Evolutionary conservation across 805 yeast genomes (phyloP).

Genomic region (Candida anglica): DNA sequence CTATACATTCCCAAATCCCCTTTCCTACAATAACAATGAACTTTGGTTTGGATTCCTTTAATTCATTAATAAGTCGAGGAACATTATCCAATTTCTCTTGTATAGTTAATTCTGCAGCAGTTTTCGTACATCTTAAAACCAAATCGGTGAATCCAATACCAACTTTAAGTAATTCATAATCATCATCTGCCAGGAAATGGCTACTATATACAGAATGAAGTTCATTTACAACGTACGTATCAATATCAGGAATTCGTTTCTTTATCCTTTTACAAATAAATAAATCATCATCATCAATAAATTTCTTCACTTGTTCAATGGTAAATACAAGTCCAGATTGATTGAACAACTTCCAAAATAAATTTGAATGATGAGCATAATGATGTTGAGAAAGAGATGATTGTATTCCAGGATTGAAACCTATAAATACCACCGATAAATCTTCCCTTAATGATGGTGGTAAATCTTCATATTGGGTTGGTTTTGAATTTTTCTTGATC

Average conservation of each 20-base stretch:
- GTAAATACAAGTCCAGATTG: slow-evolving; percentile 42
- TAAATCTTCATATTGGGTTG: slow-evolving; percentile 18
- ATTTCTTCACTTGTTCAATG: slow-evolving; percentile 4
- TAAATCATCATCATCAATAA: slow-evolving; percentile 3
- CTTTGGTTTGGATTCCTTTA: slow-evolving; percentile 34
- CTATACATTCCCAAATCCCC: slow-evolving; percentile 67
- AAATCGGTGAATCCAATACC: slow-evolving; percentile 70
- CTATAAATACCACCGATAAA: slow-evolving; percentile 51
- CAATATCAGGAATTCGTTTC: too few species aligned
- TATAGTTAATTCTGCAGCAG: slow-evolving; percentile 49
- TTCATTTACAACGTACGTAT: background rate
- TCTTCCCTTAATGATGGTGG: slow-evolving; percentile 26
- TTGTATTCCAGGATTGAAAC: slow-evolving; percentile 68
- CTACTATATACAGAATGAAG: background rate
- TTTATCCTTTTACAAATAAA: too few species aligned
- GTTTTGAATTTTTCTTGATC: slow-evolving; percentile 1
- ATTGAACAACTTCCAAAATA: slow-evolving; percentile 63
- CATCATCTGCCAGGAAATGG: slow-evolving; percentile 24
- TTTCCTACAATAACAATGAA: slow-evolving; percentile 63
- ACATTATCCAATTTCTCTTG: slow-evolving; percentile 55
- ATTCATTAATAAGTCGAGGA: slow-evolving; percentile 44
- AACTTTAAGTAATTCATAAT: slow-evolving; percentile 38
- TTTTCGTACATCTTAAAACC: slow-evolving; percentile 58
- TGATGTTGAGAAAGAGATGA: slow-evolving; percentile 63
- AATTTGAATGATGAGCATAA: slow-evolving; percentile 67